Evolutionary conservation across 441 rosid genomes (phyloP), one percentile per base, ranked within the genome.

Genomic region (Biscutella laevigata): DNA sequence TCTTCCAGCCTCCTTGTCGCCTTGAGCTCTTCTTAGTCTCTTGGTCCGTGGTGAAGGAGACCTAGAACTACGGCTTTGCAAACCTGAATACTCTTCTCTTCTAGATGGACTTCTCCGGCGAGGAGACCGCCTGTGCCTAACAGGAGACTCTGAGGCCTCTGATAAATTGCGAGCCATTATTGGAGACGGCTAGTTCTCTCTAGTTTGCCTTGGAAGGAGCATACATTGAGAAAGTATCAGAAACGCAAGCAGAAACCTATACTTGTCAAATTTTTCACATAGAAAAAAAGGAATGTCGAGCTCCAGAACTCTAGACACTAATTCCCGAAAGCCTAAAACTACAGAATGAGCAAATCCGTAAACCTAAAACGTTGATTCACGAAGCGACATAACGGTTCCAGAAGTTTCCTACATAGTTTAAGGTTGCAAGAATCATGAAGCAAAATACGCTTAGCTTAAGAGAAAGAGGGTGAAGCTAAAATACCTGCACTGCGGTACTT

Each of bases 111-210:
- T n/a, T n/a, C n/a, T n/a, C n/a, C n/a, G n/a, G n/a, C n/a, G n/a
- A n/a, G n/a, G n/a, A n/a, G n/a, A n/a, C n/a, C n/a, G n/a, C n/a
- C n/a, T n/a, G n/a, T n/a, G n/a, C n/a, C n/a, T n/a, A n/a, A n/a
- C n/a, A n/a, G n/a, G n/a, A n/a, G n/a, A n/a, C n/a, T n/a, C n/a
- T n/a, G n/a, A n/a, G n/a, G n/a, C n/a, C n/a, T n/a, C n/a, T n/a
- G n/a, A n/a, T n/a, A n/a, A n/a, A n/a, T n/a, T n/a, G n/a, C n/a
- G 81, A 34, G 78, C 89, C 95, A 81, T 86, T 22, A 38, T 37
- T 17, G 25, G 59, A 58, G 35, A 43, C 36, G 4, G 8, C 8
- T 33, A 1, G 7, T 26, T 17, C 28, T 34, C 39, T 40, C 57
- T 40, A 49, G 6, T 33, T 32, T 27, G 2, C 46, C 69, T 57